Base-by-base conservation (phyloP, 2,329 filamentous ascomycete genomes). In the Ilyonectria mors-panacis region DNA sequence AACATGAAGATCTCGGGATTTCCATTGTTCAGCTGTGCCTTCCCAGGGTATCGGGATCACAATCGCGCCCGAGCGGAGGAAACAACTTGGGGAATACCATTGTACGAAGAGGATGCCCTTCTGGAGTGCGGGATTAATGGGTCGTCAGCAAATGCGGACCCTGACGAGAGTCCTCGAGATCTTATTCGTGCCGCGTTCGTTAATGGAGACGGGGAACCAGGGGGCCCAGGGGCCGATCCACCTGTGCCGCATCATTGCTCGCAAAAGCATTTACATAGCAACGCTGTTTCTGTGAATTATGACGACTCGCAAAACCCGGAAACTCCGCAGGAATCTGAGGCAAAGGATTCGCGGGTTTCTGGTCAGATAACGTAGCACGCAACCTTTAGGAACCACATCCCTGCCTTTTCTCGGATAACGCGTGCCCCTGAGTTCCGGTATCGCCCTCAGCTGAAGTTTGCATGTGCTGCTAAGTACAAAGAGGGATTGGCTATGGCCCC, bases 121-220 rank as follows among this genome's bases (percentile, higher is more conserved):
- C 17, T 53, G 28, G 28, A 15, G 28, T 53, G 50, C 50, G 50
- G 50, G 50, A 33, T 53, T 53, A 21, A 35, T 35, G 28, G 30
- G 28, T n/a, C 33, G 12, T n/a, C 13, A 35, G 30, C n/a, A 13
- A 15, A 7, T 21, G 30, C 50, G 50, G 50, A 53, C n/a, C 39
- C n/a, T 19, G 30, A 33, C 30, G 30, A 33, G 30, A 33, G 30
- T 33, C 30, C 30, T 12, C 30, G 30, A 33, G 8, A 33, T 33
- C n/a, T 42, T n/a, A 17, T 42, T n/a, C 39, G 39, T 42, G n/a
- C 39, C 39, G 15, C 15, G 39, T 17, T n/a, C n/a, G 39, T 42
- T 9, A 17, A 42, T 8, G 39, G 7, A n/a, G 37, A 39, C 37
- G 17, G 13, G 37, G 37, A 15, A 39, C 26, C 26, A 33, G 8